Conservation (phyloP, 441 rosid genomes). For the Corymbia calophylla region DNA sequence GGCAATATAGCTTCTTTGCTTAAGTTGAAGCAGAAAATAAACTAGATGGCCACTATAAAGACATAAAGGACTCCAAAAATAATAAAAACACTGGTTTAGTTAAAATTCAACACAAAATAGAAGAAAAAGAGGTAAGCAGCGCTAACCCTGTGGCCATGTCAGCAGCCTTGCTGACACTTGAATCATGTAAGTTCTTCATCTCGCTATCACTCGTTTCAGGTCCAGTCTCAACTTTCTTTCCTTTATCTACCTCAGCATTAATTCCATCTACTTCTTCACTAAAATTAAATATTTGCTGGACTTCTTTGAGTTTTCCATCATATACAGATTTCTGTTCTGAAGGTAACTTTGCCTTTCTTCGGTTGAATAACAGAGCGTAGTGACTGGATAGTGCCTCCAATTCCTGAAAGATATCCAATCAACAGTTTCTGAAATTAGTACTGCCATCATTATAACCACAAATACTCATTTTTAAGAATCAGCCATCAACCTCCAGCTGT, state of each 20-base stretch:
- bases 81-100: background rate
- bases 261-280: conserved; percentile 42
- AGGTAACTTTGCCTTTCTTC: conserved; percentile 77
- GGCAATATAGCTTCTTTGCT: background rate
- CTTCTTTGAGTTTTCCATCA: conserved; percentile 77
- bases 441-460: conserved; percentile 1
- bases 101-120: background rate
- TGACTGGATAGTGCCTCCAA: conserved; percentile 90
- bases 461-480: conserved; percentile 3
- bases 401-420: conserved; percentile 48
- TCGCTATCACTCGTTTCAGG: conserved; percentile 61
- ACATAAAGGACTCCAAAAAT: background rate
- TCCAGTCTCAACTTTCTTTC: conserved; percentile 70
- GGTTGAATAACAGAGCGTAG: conserved; percentile 69
- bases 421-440: background rate
- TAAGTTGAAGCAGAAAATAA: background rate
- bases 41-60: background rate
- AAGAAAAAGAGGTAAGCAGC: background rate
- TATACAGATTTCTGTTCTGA: conserved; percentile 64
- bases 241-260: conserved; percentile 56
- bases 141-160: conserved; percentile 95
- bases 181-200: conserved; percentile 66
- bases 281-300: conserved; percentile 73
- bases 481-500: conserved; percentile 72
- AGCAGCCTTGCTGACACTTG: conserved; percentile 93